Base-by-base conservation (phyloP, 2,329 filamentous ascomycete genomes). In the Thelonectria blattea region DNA sequence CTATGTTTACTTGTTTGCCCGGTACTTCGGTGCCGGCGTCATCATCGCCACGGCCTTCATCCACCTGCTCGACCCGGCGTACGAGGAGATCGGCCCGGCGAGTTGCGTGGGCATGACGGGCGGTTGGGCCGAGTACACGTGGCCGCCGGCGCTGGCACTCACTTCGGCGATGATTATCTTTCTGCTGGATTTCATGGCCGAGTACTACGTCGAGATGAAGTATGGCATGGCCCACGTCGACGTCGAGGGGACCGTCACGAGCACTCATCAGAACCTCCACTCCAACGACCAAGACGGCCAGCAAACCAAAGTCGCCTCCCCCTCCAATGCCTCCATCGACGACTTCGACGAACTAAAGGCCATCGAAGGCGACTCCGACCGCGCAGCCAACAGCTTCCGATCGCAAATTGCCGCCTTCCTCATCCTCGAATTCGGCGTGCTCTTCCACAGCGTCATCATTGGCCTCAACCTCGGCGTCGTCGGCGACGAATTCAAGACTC, bases 31-130 rank as follows among this genome's bases (percentile, higher is more conserved):
- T 50, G 89, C 89, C 3, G 90, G 90, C 27, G 89, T 93, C 58
- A 92, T 93, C 67, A 82, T 92, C 58, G 88, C 90, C 1, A 93
- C 90, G 1, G 89, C 90, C 1, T 92, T 92, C 72, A 91, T 92
- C 62, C 90, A 93, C 79, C 67, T 81, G 69, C 22, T 76, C 22
- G 73, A 71, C 22, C 73, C 74, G 3, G 73, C 74, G 4, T 68
- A 68, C 39, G 24, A 39, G 12, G 57, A 55, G 46, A 75, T 76
- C 46, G 76, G 76, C 3, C 76, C 77, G 0, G 66, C 65, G 1
- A 74, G 74, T 6, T 79, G 77, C 54, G 75, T 79, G 6, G 77
- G 77, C 30, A 65, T 84, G 75, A 85, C 83, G 0, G 81, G 79
- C 1, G 74, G 77, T 46, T 86, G 84, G 80, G 78, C 76, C 0